Percentiles rank a stretch among this genome's conserved stretches.
phyloP scores from a whole-genome alignment of 768 basidiomycete genomes.

The Tylopilus rubrobrunneus region DNA sequence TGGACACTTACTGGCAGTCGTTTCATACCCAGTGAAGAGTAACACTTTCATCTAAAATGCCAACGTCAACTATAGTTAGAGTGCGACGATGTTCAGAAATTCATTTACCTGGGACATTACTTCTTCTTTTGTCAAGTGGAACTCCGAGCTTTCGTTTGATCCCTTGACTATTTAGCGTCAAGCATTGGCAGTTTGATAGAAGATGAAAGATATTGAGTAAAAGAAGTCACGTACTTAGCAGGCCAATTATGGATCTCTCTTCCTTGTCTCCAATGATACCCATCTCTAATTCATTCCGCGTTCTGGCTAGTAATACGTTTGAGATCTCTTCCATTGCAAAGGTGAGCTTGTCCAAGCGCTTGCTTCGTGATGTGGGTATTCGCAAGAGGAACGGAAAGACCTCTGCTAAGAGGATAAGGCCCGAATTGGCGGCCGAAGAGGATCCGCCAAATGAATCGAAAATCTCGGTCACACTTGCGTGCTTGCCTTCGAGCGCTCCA shows the following conservation, averaged over 20 bases:
- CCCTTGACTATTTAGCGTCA: constrained; percentile 34
- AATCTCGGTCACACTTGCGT: constrained; percentile 37
- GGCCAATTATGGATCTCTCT: constrained; percentile 26
- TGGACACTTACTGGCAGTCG: constrained; percentile 13
- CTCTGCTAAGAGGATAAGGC: constrained; percentile 35
- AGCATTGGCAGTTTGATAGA: too few species aligned
- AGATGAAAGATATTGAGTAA: too few species aligned
- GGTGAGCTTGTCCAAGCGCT: constrained; percentile 31
- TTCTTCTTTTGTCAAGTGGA: constrained; percentile 25
- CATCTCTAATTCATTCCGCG: constrained; percentile 30
- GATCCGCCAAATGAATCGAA: constrained; percentile 36
- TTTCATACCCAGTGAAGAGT: constrained; percentile 22
- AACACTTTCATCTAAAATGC: constrained; percentile 16
- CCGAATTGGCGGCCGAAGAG: constrained; percentile 23
- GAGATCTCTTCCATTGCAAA: constrained; percentile 38
- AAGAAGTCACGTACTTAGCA: constrained; percentile 7
- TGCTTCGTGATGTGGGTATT: constrained; percentile 35
- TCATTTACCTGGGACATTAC: constrained; percentile 20
- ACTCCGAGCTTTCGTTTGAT: constrained; percentile 24
- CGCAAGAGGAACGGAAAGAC: constrained; percentile 34
- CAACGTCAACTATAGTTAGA: too few species aligned
- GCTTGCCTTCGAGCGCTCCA: constrained; percentile 46
- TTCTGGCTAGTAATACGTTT: constrained; percentile 35
- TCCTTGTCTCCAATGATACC: constrained; percentile 18
- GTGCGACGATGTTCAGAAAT: neutral